Conservation (phyloP, 2,329 filamentous ascomycete genomes). For the Calonectria fujianensis region DNA sequence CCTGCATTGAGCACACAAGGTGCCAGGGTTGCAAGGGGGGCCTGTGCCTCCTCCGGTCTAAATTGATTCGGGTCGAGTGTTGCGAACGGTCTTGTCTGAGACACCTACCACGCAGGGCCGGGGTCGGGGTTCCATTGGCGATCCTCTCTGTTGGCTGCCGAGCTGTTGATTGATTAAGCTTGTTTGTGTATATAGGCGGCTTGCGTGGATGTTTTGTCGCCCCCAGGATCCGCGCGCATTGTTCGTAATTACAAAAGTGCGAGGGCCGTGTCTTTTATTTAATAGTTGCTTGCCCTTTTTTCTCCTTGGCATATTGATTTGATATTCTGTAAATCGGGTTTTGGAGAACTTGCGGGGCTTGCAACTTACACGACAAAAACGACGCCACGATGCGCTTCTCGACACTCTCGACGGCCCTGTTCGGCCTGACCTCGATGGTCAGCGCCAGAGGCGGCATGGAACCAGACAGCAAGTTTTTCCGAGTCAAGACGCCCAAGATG, state of each 20-base stretch:
- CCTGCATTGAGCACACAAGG: background rate
- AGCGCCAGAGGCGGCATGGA: constrained; percentile 46
- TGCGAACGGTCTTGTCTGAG: constrained; percentile 37
- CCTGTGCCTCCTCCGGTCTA: constrained; percentile 17
- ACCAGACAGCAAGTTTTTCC: constrained; percentile 47
- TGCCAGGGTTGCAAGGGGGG: background rate
- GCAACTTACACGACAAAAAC: background rate
- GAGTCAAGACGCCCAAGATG: constrained; percentile 36
- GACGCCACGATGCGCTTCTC: constrained; percentile 47
- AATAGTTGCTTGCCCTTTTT: background rate
- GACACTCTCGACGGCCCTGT: constrained; percentile 41
- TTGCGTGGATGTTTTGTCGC: background rate
- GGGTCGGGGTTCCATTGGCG: constrained; percentile 24
- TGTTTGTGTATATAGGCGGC: constrained; percentile 10
- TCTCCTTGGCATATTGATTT: background rate
- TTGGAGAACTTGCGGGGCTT: background rate
- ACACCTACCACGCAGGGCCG: constrained; percentile 23
- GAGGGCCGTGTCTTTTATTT: too few relatives aligned
- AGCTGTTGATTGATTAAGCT: background rate
- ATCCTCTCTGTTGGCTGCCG: background rate
- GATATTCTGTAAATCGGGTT: too few relatives aligned
- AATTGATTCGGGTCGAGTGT: constrained; percentile 24
- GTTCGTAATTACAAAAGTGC: background rate
- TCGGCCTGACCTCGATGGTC: constrained; percentile 45
- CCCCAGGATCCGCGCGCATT: background rate